phyloP scores from a whole-genome alignment of 139 green algal genomes.

The Picochlorum costavermella region DNA sequence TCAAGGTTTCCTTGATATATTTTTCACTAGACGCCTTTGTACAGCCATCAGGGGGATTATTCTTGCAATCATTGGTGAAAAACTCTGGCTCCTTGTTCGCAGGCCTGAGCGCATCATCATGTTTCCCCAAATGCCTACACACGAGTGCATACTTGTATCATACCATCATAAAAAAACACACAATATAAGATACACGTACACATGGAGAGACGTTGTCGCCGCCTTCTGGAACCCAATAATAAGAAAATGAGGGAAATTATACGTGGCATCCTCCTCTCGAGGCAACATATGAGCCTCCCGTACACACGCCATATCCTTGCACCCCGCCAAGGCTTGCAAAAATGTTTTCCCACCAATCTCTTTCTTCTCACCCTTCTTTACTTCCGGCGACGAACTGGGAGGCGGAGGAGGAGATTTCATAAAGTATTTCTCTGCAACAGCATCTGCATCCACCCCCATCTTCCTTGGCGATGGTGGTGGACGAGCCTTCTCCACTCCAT shows the following conservation, averaged over 20 bases:
- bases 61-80: conserved; percentile 10
- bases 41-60: conserved; percentile 2
- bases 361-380: not conserved
- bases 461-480: not conserved
- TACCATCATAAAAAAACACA: not conserved
- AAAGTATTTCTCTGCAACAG: conserved; percentile 1
- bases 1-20: conserved; percentile 3
- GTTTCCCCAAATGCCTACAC: not conserved
- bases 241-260: conserved; percentile 14
- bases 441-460: not conserved
- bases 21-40: not conserved
- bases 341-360: not conserved
- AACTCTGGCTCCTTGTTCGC: conserved; percentile 12
- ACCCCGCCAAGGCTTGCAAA: conserved; percentile 3
- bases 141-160: not conserved
- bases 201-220: conserved; percentile 6
- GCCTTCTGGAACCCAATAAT: conserved; percentile 15
- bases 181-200: not conserved
- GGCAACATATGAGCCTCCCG: not conserved
- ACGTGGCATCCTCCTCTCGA: not conserved
- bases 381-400: not conserved
- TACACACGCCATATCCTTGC: conserved; percentile 7
- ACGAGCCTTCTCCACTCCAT: not conserved
- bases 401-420: not conserved
- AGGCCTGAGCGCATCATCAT: not conserved